phyloP scores from a whole-genome alignment of 139 green algal species.

The Coelastrella sp. region DNA sequence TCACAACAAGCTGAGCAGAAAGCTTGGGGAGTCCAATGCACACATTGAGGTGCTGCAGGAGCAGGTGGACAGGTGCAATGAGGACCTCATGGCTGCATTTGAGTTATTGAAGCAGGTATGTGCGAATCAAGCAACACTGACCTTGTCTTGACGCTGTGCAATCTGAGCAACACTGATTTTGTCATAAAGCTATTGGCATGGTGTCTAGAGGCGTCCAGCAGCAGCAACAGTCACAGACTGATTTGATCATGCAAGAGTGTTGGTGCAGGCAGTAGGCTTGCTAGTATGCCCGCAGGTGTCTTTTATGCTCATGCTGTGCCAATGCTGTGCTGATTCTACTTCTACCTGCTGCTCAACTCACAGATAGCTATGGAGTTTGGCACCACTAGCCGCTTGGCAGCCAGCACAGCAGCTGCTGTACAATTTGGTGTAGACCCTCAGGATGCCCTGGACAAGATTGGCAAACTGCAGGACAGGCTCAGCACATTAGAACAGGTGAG shows the following conservation, averaged over 20 bases:
- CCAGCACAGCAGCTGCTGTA: constrained; percentile 63
- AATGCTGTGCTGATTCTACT: too few relatives aligned
- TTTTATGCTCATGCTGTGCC: too few relatives aligned
- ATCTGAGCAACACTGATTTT: too few relatives aligned
- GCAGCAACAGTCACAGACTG: too few relatives aligned
- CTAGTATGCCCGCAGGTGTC: too few relatives aligned
- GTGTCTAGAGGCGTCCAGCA: too few relatives aligned
- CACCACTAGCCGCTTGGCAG: constrained; percentile 59
- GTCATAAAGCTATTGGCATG: too few relatives aligned
- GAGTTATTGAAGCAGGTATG: constrained; percentile 61
- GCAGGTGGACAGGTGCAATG: constrained; percentile 44
- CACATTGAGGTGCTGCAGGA: constrained; percentile 46
- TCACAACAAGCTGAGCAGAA: constrained; percentile 55
- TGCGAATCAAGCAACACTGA: too few relatives aligned
- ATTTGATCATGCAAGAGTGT: too few relatives aligned
- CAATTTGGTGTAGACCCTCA: constrained; percentile 66
- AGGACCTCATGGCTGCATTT: constrained; percentile 54
- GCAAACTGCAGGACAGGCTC: constrained; percentile 58
- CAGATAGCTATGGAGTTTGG: constrained; percentile 69
- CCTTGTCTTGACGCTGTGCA: too few relatives aligned
- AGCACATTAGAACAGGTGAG: constrained; percentile 55
- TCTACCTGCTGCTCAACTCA: neutral
- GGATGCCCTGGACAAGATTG: constrained; percentile 62
- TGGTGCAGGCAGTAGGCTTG: too few relatives aligned
- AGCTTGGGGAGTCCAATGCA: constrained; percentile 57